These are phyloP conservation scores for Solanum virginianum DNA, from an alignment of 257 asterid genomes.

Conservation along the genomic window DNA sequence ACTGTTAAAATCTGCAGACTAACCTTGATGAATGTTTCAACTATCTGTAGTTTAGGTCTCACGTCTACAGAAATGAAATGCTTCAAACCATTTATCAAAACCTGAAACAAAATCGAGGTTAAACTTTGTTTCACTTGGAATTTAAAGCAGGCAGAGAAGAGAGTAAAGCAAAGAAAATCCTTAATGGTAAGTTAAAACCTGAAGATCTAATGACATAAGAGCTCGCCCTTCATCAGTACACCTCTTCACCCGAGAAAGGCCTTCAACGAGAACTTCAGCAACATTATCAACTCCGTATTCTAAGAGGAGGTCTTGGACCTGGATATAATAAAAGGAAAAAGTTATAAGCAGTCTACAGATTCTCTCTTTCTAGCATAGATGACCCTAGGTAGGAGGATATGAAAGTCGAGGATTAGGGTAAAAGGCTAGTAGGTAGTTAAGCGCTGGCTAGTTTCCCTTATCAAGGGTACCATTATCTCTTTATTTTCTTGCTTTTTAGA, in stretches of 20 bases:
- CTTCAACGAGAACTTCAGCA: conserved; percentile 85
- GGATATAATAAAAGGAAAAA: conserved; percentile 1
- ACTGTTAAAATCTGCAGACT: neutral
- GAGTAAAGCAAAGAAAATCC: neutral
- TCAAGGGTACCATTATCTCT: no score
- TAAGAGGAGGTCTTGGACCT: conserved; percentile 85
- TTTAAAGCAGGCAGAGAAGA: neutral
- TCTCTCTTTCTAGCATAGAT: neutral
- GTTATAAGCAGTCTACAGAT: neutral
- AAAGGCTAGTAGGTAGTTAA: no score
- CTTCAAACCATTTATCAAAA: conserved; percentile 85
- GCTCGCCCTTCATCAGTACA: conserved; percentile 99
- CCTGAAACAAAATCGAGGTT: conserved; percentile 28
- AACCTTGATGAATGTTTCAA: conserved; percentile 92
- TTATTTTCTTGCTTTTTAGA: no score
- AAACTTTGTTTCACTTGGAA: neutral
- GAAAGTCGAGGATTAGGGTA: no score
- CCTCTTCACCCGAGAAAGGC: conserved; percentile 84
- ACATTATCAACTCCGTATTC: conserved; percentile 87
- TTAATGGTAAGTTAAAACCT: conserved; percentile 35
- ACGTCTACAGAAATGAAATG: conserved; percentile 76
- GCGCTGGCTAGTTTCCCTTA: no score
- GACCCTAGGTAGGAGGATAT: no score
- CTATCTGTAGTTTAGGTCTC: conserved; percentile 76
- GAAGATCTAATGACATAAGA: conserved; percentile 96